Base-by-base conservation (phyloP, 768 basidiomycete genomes). In the Suillus spraguei region DNA sequence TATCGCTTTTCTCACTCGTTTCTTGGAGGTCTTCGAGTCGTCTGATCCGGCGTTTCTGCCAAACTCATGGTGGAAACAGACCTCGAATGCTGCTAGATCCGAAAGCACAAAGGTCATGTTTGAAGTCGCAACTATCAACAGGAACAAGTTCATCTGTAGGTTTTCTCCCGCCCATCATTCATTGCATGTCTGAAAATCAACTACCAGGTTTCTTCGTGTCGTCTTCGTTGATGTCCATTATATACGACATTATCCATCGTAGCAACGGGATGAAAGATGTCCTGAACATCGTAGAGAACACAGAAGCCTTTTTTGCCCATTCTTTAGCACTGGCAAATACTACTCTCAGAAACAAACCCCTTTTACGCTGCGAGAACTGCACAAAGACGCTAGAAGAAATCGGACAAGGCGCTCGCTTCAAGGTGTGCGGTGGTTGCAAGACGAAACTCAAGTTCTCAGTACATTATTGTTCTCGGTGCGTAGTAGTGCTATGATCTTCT, bases 381-480 rank as follows among this genome's bases (percentile, higher is more conserved):
- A 66, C 63, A 20, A 66, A 63, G 49, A 68, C 41, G 35, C 62
- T 63, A 24, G 64, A 60, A 28, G 69, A 70, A 28, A 62, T 68
- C 52, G 67, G 65, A 5, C 42, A 47, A 16, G 53, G 60, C 46
- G 33, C 33, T n/a, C 64, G 65, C 32, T 71, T 68, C 58, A 69
- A 66, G 69, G n/a, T 68, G 41, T 71, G 70, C 60, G 62, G 70
- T 17, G 32, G 32, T 33, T 70, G 69, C 62, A 71, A 66, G 44
- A 1, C 59, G 22, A 68, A 68, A 39, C 64, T 68, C 5, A 32
- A 63, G 9, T 67, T 71, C 47, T 13, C 28, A 11, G 56, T 69
- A 1, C 60, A 67, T 63, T 69, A 68, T 65, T 71, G 70, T 55
- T 69, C 70, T 11, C 62, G 47, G 68, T 50, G 17, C 16, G 49